phyloP scores from a whole-genome alignment of 371 early-diverging fungal species.

The Coemansia sp. region DNA sequence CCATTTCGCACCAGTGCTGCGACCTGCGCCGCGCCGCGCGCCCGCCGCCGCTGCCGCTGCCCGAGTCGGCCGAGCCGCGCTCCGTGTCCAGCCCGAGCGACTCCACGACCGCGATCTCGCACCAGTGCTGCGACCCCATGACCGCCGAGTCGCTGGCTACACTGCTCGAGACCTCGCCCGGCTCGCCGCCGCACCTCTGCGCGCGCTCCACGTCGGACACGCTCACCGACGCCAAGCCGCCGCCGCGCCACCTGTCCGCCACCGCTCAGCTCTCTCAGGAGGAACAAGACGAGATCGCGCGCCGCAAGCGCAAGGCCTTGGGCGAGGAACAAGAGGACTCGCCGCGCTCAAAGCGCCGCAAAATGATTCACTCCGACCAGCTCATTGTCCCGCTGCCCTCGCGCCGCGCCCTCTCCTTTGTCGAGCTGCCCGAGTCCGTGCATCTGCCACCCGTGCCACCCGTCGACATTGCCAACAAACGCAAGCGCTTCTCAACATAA shows the following conservation, averaged over 20 bases:
- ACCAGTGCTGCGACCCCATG: no score
- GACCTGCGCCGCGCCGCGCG: conserved; percentile 5
- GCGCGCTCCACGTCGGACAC: conserved; percentile 18
- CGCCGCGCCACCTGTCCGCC: not conserved
- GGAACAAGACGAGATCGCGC: not conserved
- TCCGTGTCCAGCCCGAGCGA: not conserved
- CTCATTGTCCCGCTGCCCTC: conserved; percentile 1
- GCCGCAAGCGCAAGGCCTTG: conserved; percentile 31
- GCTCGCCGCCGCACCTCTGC: conserved; percentile 5
- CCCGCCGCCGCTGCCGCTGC: conserved; percentile 1
- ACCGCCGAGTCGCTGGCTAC: not conserved
- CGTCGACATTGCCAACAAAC: not conserved
- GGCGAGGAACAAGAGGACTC: conserved; percentile 25
- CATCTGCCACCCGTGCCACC: conserved; percentile 7
- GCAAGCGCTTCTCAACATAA: conserved; percentile 7
- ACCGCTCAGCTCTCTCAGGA: conserved; percentile 5
- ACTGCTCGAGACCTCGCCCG: not conserved
- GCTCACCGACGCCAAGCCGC: conserved; percentile 4
- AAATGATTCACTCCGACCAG: conserved; percentile 30
- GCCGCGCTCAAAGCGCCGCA: conserved; percentile 38
- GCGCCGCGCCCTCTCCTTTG: conserved; percentile 10
- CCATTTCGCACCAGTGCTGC: conserved; percentile 29
- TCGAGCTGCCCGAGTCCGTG: conserved; percentile 1
- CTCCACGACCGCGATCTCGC: no score
- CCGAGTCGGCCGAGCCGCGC: conserved; percentile 5